Evolutionary conservation across 2,329 filamentous ascomycete genomes (phyloP), one percentile per base, ranked within the genome.

Genomic region (Ophiocordyceps australis): DNA sequence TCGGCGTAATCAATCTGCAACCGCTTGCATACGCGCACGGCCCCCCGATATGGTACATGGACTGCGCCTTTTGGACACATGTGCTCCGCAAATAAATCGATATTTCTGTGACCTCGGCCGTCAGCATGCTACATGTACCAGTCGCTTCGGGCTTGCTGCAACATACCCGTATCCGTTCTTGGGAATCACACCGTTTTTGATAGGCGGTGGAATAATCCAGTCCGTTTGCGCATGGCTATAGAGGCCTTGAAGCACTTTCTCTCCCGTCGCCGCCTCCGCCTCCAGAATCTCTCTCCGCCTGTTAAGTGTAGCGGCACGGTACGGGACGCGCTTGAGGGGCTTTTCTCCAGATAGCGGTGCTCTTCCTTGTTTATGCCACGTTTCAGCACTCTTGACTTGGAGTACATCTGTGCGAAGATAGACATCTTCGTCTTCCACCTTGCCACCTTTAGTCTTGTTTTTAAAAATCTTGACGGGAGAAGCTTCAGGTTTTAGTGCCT

Each of bases 341-440:
- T 70, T 54, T 35, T 77, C 72, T 4, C 79, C 82, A 0, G 59
- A 42, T 15, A 67, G 63, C 4, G 89, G 72, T 15, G 73, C 75
- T 9, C 86, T 69, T 0, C 89, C 89, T 56, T 94, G 86, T 46
- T 94, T 94, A 46, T 95, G 89, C 89, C 89, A 98, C 2, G 81
- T 93, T 46, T 98, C 89, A 2, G 79, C 77, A 16, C 81, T 91
- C 48, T 93, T 85, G 46, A 91, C 92, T 20, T 66, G 62, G 3
- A 85, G 70, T 1, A 95, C 71, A 36, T 95, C 85, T 27, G 67
- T 65, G 18, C 86, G 73, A 1, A 63, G 63, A 43, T 72, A 95
- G 0, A 95, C 82, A 1, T 80, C 73, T 44, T 93, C 82, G 30
- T 79, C 68, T 23, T 75, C 76, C 3, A 65, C 53, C 24, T 74